Evolutionary conservation across 2,329 filamentous ascomycete species (phyloP).

Genomic region (Hyphodiscus sp.): DNA sequence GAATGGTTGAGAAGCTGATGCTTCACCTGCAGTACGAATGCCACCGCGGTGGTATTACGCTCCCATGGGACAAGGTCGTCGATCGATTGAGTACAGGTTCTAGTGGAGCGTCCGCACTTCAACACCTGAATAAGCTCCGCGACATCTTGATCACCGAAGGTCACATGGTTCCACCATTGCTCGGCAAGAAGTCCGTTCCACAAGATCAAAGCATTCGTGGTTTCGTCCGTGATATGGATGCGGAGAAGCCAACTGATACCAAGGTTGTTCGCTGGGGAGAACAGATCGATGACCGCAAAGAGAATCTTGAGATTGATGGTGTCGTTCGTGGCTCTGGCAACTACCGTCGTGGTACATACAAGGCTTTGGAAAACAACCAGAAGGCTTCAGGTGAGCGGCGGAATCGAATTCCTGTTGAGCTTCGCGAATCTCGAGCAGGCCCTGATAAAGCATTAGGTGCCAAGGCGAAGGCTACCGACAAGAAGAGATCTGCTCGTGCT

Average conservation of each 20-base stretch:
- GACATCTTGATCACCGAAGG: conserved; percentile 22
- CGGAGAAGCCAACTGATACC: not conserved
- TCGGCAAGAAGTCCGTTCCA: conserved; percentile 12
- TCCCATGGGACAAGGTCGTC: conserved; percentile 25
- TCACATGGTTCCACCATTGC: conserved; percentile 25
- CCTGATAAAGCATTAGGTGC: not conserved
- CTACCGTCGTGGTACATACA: conserved; percentile 13
- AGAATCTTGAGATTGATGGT: conserved; percentile 15
- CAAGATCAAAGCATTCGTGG: conserved; percentile 17
- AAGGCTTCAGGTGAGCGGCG: not conserved
- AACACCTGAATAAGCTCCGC: conserved; percentile 23
- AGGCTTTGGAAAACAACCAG: not conserved
- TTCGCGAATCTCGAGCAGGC: not conserved
- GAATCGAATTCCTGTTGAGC: not conserved
- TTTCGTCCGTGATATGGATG: conserved; percentile 18
- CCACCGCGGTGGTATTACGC: conserved; percentile 4
- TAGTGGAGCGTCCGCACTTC: conserved; percentile 16
- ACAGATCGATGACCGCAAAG: conserved; percentile 13
- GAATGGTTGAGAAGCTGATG: conserved; percentile 41
- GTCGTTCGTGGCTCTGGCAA: conserved; percentile 24
- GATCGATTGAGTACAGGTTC: conserved; percentile 24
- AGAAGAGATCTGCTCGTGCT: not conserved
- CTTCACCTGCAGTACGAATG: conserved; percentile 37
- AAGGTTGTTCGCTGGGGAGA: conserved; percentile 20
- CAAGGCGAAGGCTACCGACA: not conserved